Conservation (phyloP, 202 grass and related monocot genomes). For the Panicum virgatum region DNA sequence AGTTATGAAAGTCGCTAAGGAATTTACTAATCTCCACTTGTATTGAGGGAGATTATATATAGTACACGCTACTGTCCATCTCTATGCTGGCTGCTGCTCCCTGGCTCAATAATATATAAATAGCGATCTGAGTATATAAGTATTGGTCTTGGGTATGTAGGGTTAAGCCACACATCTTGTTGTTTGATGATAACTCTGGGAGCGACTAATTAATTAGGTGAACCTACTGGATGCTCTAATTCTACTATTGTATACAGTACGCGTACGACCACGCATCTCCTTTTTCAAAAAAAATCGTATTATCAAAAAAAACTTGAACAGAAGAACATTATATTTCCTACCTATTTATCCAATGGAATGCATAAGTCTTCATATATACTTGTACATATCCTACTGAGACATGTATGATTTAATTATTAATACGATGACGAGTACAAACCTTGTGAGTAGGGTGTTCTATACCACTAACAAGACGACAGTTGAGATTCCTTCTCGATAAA, state of each 20-base stretch:
- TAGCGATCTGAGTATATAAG: too few relatives aligned
- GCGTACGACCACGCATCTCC: too few relatives aligned
- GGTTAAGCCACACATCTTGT: too few relatives aligned
- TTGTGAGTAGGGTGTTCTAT: background rate
- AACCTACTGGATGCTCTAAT: too few relatives aligned
- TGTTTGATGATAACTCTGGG: too few relatives aligned
- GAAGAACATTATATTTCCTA: too few relatives aligned
- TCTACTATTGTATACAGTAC: too few relatives aligned
- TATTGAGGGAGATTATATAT: background rate
- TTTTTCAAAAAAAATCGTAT: too few relatives aligned
- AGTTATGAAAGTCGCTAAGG: background rate
- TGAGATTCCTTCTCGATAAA: background rate
- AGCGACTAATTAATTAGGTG: too few relatives aligned
- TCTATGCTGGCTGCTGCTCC: background rate
- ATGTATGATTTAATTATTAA: background rate
- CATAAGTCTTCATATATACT: background rate
- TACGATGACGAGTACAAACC: background rate
- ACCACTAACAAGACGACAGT: background rate
- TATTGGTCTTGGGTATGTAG: background rate
- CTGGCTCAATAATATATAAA: background rate
- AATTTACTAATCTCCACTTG: background rate
- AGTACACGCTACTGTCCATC: background rate
- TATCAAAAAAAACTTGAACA: too few relatives aligned
- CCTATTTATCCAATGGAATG: too few relatives aligned
- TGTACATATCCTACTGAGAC: background rate